phyloP scores from a whole-genome alignment of 2,329 filamentous ascomycete species.

The Septoria linicola region DNA sequence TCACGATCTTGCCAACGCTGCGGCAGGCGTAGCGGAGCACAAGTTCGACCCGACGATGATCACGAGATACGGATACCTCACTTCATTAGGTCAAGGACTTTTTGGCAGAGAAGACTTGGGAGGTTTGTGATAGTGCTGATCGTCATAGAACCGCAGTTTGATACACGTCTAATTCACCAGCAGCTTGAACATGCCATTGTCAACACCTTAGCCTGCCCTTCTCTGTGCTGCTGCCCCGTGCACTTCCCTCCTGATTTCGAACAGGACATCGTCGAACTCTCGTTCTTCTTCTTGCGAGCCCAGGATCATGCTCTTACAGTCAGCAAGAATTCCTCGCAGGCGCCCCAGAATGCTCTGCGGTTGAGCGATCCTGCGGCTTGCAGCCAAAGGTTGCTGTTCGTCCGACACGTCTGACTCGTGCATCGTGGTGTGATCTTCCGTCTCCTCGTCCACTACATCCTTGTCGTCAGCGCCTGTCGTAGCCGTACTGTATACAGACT shows the following conservation, averaged over 20 bases:
- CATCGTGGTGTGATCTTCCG: neutral
- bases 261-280: slow-evolving; percentile 73
- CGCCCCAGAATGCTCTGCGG: slow-evolving; percentile 54
- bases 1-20: slow-evolving; percentile 60
- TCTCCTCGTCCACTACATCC: neutral
- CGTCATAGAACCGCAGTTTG: no score
- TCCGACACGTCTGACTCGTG: neutral
- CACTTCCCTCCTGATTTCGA: slow-evolving; percentile 73
- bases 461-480: no score
- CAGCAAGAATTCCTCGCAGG: slow-evolving; percentile 57
- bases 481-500: no score
- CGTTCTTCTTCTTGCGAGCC: slow-evolving; percentile 66
- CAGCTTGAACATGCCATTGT: no score
- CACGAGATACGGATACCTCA: slow-evolving; percentile 42
- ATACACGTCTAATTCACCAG: no score
- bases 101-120: slow-evolving; percentile 30
- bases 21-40: slow-evolving; percentile 29
- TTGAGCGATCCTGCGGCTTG: slow-evolving; percentile 39
- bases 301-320: slow-evolving; percentile 60
- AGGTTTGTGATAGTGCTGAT: neutral
- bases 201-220: slow-evolving; percentile 5
- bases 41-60: slow-evolving; percentile 41
- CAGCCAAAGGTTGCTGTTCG: slow-evolving; percentile 3
- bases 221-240: slow-evolving; percentile 58
- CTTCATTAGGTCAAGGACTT: slow-evolving; percentile 39